Evolutionary conservation across 495 filamentous ascomycete species (phyloP).

Genomic region (Staphylotrichum longicolle): DNA sequence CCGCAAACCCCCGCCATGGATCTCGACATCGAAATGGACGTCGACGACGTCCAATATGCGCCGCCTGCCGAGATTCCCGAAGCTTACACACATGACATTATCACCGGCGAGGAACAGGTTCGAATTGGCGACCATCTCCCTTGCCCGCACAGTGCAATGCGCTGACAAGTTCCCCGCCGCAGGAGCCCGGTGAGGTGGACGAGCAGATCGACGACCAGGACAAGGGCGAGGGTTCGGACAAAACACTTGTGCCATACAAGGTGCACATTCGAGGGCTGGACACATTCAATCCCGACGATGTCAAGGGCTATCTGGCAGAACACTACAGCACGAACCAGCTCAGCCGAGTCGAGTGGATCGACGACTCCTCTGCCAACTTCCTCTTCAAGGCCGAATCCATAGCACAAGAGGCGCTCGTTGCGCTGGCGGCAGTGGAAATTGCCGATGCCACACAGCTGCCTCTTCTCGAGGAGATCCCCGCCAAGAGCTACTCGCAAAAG

Average conservation of each 20-base stretch:
- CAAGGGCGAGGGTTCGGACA: constrained; percentile 25
- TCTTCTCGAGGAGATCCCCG: constrained; percentile 53
- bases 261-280: constrained; percentile 82
- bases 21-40: constrained; percentile 70
- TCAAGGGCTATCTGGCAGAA: constrained; percentile 65
- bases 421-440: constrained; percentile 51
- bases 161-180: constrained; percentile 5
- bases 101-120: constrained; percentile 40
- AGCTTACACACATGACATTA: constrained; percentile 46
- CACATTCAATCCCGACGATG: constrained; percentile 71
- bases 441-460: constrained; percentile 46
- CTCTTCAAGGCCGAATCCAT: constrained; percentile 64
- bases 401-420: constrained; percentile 69
- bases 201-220: constrained; percentile 28
- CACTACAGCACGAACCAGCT: constrained; percentile 57
- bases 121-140: constrained; percentile 13
- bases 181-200: constrained; percentile 42
- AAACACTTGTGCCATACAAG: constrained; percentile 54
- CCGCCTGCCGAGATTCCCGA: constrained; percentile 38
- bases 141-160: constrained; percentile 7
- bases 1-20: constrained; percentile 53
- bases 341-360: constrained; percentile 82
- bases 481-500: constrained; percentile 62
- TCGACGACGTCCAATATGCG: constrained; percentile 51
- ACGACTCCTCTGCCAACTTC: constrained; percentile 87